A percentile compares a stretch with the other conserved stretches of the same genome.
Conservation (phyloP, 148 eudicot species). For the Diospyros lotus region DNA sequence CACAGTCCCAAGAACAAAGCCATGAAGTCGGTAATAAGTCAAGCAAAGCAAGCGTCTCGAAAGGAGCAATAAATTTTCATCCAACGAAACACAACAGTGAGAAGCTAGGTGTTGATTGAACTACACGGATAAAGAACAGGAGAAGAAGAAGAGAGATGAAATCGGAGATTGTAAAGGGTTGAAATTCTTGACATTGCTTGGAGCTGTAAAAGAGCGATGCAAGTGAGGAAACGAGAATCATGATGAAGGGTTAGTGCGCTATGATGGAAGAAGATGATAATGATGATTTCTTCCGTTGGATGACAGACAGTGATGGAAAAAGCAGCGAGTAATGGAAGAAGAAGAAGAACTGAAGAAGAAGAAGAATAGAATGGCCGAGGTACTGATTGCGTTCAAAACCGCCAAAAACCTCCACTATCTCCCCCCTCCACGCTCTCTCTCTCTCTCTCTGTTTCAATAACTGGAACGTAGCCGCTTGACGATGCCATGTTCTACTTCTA, state of each 20-base stretch:
- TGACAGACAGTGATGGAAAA: neutral
- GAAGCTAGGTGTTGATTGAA: conserved; percentile 1
- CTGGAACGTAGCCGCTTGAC: neutral
- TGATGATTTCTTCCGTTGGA: conserved; percentile 15
- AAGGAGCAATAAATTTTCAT: too few relatives aligned
- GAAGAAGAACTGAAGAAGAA: neutral
- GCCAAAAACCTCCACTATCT: too few relatives aligned
- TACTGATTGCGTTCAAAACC: neutral
- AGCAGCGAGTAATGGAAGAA: neutral
- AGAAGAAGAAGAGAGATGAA: neutral
- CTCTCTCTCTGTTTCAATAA: neutral
- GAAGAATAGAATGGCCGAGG: neutral
- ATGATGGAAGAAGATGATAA: neutral
- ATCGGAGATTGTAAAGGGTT: neutral
- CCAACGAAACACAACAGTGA: too few relatives aligned
- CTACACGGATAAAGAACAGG: neutral
- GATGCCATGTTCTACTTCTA: too few relatives aligned
- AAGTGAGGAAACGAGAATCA: neutral
- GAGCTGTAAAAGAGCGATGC: neutral
- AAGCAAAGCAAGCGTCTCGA: neutral
- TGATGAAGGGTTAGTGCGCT: neutral
- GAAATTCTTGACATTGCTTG: neutral
- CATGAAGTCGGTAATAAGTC: conserved; percentile 19
- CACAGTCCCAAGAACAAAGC: conserved; percentile 24
- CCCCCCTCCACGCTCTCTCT: neutral